phyloP scores from a whole-genome alignment of 257 asterid species.

The Oldenlandia corymbosa region DNA sequence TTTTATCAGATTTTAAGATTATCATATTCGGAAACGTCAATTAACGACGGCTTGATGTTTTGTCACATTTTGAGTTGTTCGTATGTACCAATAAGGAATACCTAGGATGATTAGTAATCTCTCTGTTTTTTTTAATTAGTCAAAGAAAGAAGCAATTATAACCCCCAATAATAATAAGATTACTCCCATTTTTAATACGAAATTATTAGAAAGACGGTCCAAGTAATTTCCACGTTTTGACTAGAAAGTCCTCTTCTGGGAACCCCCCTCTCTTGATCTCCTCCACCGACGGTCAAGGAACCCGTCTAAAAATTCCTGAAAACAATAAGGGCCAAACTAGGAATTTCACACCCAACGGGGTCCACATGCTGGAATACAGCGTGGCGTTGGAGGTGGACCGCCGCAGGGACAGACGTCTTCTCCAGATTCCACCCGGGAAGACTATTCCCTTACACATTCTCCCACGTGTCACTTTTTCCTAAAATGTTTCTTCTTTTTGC shows the following conservation, averaged over 20 bases:
- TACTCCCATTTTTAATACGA: neutral
- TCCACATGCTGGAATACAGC: neutral
- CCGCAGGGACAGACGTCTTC: slow-evolving; percentile 7
- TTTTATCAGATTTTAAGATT: too few species aligned
- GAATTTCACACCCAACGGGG: neutral
- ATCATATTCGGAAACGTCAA: too few species aligned
- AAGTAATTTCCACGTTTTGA: too few species aligned
- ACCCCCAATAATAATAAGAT: too few species aligned
- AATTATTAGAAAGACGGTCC: neutral
- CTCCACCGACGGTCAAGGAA: slow-evolving; percentile 11
- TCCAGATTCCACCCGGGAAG: neutral
- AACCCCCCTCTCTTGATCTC: neutral
- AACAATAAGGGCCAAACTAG: neutral
- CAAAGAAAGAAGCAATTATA: too few species aligned
- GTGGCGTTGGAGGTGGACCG: neutral
- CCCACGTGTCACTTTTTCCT: neutral
- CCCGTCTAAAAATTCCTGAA: neutral
- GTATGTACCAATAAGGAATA: too few species aligned
- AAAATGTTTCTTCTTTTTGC: neutral
- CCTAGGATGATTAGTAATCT: too few species aligned
- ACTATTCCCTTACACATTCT: neutral
- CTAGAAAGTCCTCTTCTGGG: neutral
- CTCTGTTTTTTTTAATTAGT: too few species aligned
- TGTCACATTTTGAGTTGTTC: too few species aligned
- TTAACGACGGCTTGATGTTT: too few species aligned